A percentile compares a stretch with the other conserved stretches of the same genome.
Evolutionary conservation across 208 protist species (phyloP).

Genomic region (Leishmania aethiopica): DNA sequence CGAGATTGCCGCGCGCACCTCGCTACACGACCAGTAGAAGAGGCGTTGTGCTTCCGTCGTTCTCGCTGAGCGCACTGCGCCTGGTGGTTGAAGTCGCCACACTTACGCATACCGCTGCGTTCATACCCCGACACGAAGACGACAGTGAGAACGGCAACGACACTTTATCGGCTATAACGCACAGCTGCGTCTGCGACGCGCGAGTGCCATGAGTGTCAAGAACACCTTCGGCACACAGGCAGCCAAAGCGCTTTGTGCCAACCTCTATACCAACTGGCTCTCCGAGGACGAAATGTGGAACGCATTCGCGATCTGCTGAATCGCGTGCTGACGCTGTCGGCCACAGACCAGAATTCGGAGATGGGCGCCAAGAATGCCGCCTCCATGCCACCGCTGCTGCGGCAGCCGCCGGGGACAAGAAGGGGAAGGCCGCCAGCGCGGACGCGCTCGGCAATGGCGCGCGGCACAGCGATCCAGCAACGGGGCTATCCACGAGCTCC

Average conservation of each 20-base stretch:
- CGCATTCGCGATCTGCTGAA: constrained; percentile 60
- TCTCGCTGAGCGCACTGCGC: not conserved
- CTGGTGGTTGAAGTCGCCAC: not conserved
- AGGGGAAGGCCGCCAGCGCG: not conserved
- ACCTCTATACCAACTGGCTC: constrained; percentile 77
- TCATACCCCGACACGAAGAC: not conserved
- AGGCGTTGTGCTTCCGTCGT: not conserved
- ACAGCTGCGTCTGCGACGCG: not conserved
- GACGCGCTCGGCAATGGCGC: constrained; percentile 15
- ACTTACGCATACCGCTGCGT: not conserved
- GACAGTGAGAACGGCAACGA: not conserved
- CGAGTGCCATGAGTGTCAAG: constrained; percentile 22
- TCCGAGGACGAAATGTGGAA: constrained; percentile 51
- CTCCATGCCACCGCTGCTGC: not conserved
- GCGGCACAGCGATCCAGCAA: constrained; percentile 14
- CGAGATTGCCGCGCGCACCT: not conserved
- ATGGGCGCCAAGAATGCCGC: not conserved
- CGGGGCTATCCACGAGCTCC: constrained; percentile 19
- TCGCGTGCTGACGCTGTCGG: constrained; percentile 34
- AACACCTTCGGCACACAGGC: constrained; percentile 44
- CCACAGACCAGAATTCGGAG: constrained; percentile 25
- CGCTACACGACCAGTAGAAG: not conserved
- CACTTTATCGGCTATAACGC: not conserved
- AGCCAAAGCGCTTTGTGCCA: constrained; percentile 68
- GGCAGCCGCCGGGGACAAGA: constrained; percentile 13